A percentile compares a stretch with the other conserved stretches of the same genome.
phyloP scores from a whole-genome alignment of 129 eudicot species.

The Chrysanthemum seticuspe region DNA sequence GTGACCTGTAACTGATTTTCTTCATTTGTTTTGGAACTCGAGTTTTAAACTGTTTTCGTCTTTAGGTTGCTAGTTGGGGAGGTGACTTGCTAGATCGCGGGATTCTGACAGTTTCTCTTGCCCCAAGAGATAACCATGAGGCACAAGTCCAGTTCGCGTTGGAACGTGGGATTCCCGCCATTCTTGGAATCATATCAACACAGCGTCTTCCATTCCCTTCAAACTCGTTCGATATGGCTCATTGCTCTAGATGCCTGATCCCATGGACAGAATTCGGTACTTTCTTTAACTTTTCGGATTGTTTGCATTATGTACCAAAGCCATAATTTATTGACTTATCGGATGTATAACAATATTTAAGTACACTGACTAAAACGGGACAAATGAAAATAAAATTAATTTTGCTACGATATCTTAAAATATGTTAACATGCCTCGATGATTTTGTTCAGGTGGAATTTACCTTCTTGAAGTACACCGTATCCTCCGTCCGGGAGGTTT shows the following conservation, averaged over 20 bases:
- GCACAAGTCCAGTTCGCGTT: slow-evolving; percentile 98
- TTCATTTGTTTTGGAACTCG: slow-evolving; percentile 8
- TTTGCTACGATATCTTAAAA: too few species aligned
- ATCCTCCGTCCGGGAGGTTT: slow-evolving; percentile 99
- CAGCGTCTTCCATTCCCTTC: slow-evolving; percentile 99
- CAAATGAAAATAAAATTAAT: too few species aligned
- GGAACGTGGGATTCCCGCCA: slow-evolving; percentile 98
- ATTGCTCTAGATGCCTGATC: slow-evolving; percentile 97
- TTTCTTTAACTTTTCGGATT: slow-evolving; percentile 9
- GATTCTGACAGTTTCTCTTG: slow-evolving; percentile 86
- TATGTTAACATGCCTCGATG: slow-evolving; percentile 2
- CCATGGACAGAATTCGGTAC: slow-evolving; percentile 99
- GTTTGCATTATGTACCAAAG: too few species aligned
- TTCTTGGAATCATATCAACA: slow-evolving; percentile 90
- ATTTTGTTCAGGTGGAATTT: slow-evolving; percentile 71
- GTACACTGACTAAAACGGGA: too few species aligned
- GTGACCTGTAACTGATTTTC: not conserved
- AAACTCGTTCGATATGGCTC: slow-evolving; percentile 96
- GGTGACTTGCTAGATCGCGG: slow-evolving; percentile 96
- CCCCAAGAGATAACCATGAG: slow-evolving; percentile 98
- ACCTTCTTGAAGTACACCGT: slow-evolving; percentile 89
- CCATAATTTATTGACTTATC: too few species aligned
- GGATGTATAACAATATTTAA: too few species aligned
- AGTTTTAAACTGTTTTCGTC: slow-evolving; percentile 4
- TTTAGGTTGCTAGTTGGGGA: slow-evolving; percentile 99